phyloP scores from a whole-genome alignment of 805 yeast species.

The Yarrowia sp. region DNA sequence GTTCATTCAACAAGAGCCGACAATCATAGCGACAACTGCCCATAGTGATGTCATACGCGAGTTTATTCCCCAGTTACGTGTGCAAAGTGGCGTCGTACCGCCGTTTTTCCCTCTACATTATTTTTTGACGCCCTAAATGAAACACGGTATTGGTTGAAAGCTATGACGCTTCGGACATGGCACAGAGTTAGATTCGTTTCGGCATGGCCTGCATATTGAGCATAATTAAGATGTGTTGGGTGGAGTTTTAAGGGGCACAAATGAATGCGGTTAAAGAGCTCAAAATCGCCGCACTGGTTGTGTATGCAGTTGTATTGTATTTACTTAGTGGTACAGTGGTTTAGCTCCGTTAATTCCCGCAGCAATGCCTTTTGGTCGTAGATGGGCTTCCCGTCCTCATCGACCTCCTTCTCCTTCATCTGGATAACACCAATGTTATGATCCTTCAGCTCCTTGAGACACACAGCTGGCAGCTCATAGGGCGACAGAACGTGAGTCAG shows the following conservation, averaged over 20 bases:
- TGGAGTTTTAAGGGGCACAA: not conserved
- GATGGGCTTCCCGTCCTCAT: constrained; percentile 19
- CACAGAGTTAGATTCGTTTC: not conserved
- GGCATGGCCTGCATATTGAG: not conserved
- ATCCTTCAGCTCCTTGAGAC: not conserved
- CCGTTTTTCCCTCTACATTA: not conserved
- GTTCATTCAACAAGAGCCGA: too few species aligned
- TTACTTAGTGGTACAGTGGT: not conserved
- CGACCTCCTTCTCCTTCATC: not conserved
- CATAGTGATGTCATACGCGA: not conserved
- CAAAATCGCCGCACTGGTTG: not conserved
- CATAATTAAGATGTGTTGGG: not conserved
- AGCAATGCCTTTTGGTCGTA: constrained; percentile 12
- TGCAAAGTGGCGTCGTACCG: not conserved
- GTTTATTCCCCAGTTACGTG: not conserved
- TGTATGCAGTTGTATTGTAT: not conserved
- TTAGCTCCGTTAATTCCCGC: constrained; percentile 14
- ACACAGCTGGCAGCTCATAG: not conserved
- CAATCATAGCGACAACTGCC: not conserved
- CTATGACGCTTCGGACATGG: not conserved
- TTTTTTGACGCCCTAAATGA: not conserved
- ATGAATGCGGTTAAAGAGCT: not conserved
- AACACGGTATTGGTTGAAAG: not conserved
- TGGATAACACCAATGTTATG: not conserved
- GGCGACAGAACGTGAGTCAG: constrained; percentile 18